A percentile compares a stretch with the other conserved stretches of the same genome.
These are phyloP conservation scores for Cladorrhinum sp. DNA, from an alignment of 2,329 filamentous ascomycete genomes.

Conservation along the genomic window DNA sequence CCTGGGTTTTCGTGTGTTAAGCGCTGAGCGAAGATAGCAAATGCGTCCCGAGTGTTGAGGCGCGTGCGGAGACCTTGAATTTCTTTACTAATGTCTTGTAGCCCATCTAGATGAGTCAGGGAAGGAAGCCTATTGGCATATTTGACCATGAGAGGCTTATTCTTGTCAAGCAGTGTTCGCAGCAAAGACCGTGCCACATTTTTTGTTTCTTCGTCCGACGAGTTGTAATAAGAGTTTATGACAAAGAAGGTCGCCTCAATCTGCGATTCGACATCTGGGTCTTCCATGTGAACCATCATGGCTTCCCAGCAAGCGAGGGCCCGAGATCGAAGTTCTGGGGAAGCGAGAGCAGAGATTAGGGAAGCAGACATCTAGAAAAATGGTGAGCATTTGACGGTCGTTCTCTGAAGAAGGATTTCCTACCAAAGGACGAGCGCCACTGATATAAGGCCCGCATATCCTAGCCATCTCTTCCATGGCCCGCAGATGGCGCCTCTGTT, in stretches of 20 bases:
- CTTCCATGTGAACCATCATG: conserved; percentile 71
- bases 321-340: conserved; percentile 69
- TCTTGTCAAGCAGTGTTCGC: conserved; percentile 59
- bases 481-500: conserved; percentile 74
- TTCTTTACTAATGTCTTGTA: conserved; percentile 65
- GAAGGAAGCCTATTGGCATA: conserved; percentile 77
- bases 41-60: conserved; percentile 63
- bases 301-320: conserved; percentile 83
- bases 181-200: conserved; percentile 62
- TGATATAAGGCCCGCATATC: conserved; percentile 69
- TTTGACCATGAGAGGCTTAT: conserved; percentile 59
- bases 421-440: conserved; percentile 81
- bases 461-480: conserved; percentile 87
- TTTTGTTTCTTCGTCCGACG: conserved; percentile 60
- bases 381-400: conserved; percentile 25
- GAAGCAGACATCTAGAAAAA: conserved; percentile 76
- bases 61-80: conserved; percentile 63
- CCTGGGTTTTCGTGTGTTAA: conserved; percentile 80
- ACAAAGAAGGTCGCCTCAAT: conserved; percentile 89
- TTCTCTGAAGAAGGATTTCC: conserved; percentile 26
- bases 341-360: conserved; percentile 76
- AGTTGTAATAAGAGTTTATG: conserved; percentile 75
- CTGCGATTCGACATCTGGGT: conserved; percentile 74
- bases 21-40: conserved; percentile 69
- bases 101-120: conserved; percentile 64